phyloP scores from a whole-genome alignment of 2,329 filamentous ascomycete species.

The Arthrobotrys entomopaga region DNA sequence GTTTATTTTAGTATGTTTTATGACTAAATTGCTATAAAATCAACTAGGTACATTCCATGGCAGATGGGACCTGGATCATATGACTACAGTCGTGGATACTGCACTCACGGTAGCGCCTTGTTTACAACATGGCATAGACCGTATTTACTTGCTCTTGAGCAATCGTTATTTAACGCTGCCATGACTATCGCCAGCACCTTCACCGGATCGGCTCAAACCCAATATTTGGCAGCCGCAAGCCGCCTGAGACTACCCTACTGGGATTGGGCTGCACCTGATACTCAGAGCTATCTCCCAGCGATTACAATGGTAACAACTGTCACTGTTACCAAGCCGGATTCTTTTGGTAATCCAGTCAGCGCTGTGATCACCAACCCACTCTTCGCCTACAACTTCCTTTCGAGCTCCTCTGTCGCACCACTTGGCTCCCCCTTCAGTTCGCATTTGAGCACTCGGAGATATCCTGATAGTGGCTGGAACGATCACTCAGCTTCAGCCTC shows the following conservation, averaged over 20 bases:
- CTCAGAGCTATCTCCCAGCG: slow-evolving; percentile 48
- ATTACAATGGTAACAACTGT: slow-evolving; percentile 45
- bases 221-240: slow-evolving; percentile 51
- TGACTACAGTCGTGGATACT: slow-evolving; percentile 56
- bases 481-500: slow-evolving; percentile 37
- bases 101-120: slow-evolving; percentile 57
- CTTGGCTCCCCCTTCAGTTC: slow-evolving; percentile 28
- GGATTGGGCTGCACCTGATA: slow-evolving; percentile 53
- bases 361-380: slow-evolving; percentile 41
- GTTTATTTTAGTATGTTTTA: slow-evolving; percentile 3
- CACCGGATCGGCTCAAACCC: slow-evolving; percentile 51
- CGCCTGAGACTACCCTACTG: slow-evolving; percentile 52
- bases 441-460: slow-evolving; percentile 33
- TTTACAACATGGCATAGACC: slow-evolving; percentile 60
- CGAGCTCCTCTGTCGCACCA: slow-evolving; percentile 33
- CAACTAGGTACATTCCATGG: slow-evolving; percentile 45
- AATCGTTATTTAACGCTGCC: slow-evolving; percentile 54
- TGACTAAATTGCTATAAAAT: too few species aligned
- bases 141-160: slow-evolving; percentile 58
- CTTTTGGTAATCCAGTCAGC: slow-evolving; percentile 38
- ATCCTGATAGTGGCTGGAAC: slow-evolving; percentile 30
- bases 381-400: slow-evolving; percentile 53
- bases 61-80: slow-evolving; percentile 45
- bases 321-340: slow-evolving; percentile 39
- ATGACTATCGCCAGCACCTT: slow-evolving; percentile 53